Base-by-base conservation (phyloP, 2,329 filamentous ascomycete genomes). In the Xylariaceae sp. region DNA sequence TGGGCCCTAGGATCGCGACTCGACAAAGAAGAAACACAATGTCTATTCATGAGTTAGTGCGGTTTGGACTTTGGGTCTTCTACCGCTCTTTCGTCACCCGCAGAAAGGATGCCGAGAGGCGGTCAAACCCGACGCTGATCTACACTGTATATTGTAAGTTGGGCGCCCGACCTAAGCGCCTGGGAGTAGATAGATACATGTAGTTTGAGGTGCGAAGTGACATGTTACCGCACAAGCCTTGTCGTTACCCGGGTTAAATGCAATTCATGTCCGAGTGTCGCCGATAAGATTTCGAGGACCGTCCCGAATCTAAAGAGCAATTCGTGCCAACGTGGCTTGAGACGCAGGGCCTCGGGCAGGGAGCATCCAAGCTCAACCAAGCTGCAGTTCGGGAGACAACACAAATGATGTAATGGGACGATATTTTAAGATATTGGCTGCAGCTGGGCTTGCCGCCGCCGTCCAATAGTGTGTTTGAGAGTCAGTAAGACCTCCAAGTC, bases 361-460 rank as follows among this genome's bases (percentile, higher is more conserved):
- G 43, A 48, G 28, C 22, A 39, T 49, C 48, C 43, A 39, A 34
- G 33, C 48, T n/a, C 16, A 16, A 42, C 45, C 28, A 36, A 38
- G 31, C 5, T 36, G 31, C 14, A 34, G 18, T 17, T 45, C 33
- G 17, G 49, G 42, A 49, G 40, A 48, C 50, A 7, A 28, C 22
- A 28, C 22, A 28, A 28, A 47, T 49, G 51, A 54, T 54, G 54
- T 51, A 57, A 57, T 54, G 43, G 39, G 3, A n/a, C 11, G 28
- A 41, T 56, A 54, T 51, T 50, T 51, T 50, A 51, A 44, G 51
- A 54, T 42, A 31, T 41, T 18, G 41, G 48, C 54, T 48, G 54
- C 51, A 56, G 48, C 19, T 28, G 43, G 47, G 45, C 42, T 46
- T 54, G 42, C 45, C 13, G 42, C 11, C 14, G 33, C 43, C 12